These are phyloP conservation scores for Astraeus odoratus DNA, from an alignment of 768 basidiomycete genomes.

Conservation along the genomic window DNA sequence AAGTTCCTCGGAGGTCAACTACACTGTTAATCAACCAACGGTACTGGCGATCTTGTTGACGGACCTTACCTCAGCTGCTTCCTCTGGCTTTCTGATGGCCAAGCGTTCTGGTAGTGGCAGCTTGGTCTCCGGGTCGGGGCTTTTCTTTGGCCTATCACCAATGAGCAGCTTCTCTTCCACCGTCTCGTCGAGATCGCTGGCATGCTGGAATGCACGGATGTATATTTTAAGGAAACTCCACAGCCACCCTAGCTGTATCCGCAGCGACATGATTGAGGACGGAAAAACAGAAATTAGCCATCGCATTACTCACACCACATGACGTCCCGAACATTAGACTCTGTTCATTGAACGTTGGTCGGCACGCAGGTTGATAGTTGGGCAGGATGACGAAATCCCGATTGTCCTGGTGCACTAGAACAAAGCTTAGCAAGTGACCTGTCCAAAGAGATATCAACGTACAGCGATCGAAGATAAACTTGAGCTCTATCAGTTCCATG, in stretches of 20 bases:
- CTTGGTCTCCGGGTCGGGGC: conserved; percentile 40
- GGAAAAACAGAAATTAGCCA: neutral
- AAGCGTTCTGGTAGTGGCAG: conserved; percentile 56
- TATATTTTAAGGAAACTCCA: conserved; percentile 68
- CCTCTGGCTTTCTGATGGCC: conserved; percentile 39
- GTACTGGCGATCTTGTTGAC: conserved; percentile 1
- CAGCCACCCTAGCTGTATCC: conserved; percentile 61
- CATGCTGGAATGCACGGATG: conserved; percentile 69
- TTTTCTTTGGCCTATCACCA: conserved; percentile 72
- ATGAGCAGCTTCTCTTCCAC: conserved; percentile 79
- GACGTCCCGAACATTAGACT: conserved; percentile 58
- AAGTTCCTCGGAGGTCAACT: conserved; percentile 65
- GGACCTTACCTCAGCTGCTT: conserved; percentile 43
- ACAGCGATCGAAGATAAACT: conserved; percentile 76
- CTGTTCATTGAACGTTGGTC: conserved; percentile 53
- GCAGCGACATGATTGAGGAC: neutral
- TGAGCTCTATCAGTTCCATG: conserved; percentile 78
- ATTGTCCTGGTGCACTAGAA: conserved; percentile 75
- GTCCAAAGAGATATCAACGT: conserved; percentile 17
- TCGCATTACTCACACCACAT: conserved; percentile 48
- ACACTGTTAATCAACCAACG: conserved; percentile 6
- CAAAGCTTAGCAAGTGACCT: conserved; percentile 6
- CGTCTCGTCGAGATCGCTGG: conserved; percentile 72
- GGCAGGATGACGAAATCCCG: conserved; percentile 77
- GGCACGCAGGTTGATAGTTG: conserved; percentile 62